phyloP scores from a whole-genome alignment of 2,329 filamentous ascomycete genomes.

The Myriosclerotinia scirpicola region DNA sequence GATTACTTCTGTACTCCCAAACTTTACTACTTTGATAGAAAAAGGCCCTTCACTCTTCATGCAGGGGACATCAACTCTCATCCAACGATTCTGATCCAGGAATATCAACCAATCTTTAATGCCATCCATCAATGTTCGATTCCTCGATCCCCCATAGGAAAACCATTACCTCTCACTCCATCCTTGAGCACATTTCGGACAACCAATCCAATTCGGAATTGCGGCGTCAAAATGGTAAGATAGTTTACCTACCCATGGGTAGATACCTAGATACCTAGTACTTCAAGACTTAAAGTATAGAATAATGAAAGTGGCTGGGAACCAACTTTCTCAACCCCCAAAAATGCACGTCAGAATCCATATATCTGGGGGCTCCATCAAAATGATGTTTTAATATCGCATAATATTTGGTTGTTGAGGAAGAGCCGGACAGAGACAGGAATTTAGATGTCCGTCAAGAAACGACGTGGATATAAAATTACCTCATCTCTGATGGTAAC shows the following conservation, averaged over 20 bases:
- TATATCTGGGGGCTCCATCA: conserved; percentile 18
- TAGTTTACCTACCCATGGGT: background rate
- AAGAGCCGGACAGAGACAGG: background rate
- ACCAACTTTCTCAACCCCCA: background rate
- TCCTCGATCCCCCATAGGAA: conserved; percentile 1
- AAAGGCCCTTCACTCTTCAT: background rate
- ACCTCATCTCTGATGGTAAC: conserved; percentile 4
- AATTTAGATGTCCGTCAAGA: background rate
- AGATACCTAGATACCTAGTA: too few relatives aligned
- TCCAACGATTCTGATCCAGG: background rate
- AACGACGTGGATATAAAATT: conserved; percentile 23
- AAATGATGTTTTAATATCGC: conserved; percentile 9
- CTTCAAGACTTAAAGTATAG: background rate
- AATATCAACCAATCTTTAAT: conserved; percentile 2
- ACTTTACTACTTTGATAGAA: background rate
- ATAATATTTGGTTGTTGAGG: background rate
- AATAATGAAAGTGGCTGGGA: conserved; percentile 15
- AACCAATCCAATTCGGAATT: background rate
- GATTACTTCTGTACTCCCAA: background rate
- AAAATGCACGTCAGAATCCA: background rate
- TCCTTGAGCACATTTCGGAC: background rate
- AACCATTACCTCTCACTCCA: background rate
- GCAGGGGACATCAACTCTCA: background rate
- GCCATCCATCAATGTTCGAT: background rate
- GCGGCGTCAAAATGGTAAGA: background rate